These are phyloP conservation scores for Arthrobotrys sinensis DNA, from an alignment of 2,329 filamentous ascomycete species.

Conservation along the genomic window DNA sequence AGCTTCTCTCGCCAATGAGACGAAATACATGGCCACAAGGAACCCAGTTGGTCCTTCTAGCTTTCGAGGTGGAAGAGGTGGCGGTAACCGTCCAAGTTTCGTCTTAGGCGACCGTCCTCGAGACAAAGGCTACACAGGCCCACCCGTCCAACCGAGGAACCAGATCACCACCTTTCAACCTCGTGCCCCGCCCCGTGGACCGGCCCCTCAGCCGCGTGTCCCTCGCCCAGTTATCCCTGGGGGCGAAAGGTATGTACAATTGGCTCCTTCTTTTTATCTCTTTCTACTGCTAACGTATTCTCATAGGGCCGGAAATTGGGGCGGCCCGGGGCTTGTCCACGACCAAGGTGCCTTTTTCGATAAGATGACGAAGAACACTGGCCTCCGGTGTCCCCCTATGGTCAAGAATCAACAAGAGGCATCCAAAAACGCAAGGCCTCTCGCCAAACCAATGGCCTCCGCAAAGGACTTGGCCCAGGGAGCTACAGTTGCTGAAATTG, in stretches of 20 bases:
- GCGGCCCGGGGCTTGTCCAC: constrained; percentile 10
- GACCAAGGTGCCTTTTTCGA: constrained; percentile 47
- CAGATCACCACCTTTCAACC: background rate
- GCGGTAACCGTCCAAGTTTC: background rate
- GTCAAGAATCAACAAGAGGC: background rate
- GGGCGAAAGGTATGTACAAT: background rate
- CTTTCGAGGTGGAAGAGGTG: constrained; percentile 30
- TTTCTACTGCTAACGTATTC: background rate
- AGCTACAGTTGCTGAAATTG: background rate
- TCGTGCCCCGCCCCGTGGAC: constrained; percentile 13
- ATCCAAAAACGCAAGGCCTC: background rate
- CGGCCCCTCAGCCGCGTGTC: background rate
- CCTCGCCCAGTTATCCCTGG: constrained; percentile 7
- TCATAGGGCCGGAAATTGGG: constrained; percentile 17
- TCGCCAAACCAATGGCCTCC: constrained; percentile 53
- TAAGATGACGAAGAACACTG: constrained; percentile 37
- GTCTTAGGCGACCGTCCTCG: constrained; percentile 5
- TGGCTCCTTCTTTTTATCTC: background rate
- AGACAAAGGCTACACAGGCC: background rate
- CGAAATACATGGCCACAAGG: background rate
- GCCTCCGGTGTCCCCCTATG: constrained; percentile 14
- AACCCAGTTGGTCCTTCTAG: constrained; percentile 38
- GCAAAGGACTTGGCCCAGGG: constrained; percentile 34
- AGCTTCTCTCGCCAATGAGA: constrained; percentile 1
- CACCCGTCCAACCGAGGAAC: background rate